Evolutionary conservation across 2,329 filamentous ascomycete species (phyloP).

Genomic region (Trichoderma endophyticum): DNA sequence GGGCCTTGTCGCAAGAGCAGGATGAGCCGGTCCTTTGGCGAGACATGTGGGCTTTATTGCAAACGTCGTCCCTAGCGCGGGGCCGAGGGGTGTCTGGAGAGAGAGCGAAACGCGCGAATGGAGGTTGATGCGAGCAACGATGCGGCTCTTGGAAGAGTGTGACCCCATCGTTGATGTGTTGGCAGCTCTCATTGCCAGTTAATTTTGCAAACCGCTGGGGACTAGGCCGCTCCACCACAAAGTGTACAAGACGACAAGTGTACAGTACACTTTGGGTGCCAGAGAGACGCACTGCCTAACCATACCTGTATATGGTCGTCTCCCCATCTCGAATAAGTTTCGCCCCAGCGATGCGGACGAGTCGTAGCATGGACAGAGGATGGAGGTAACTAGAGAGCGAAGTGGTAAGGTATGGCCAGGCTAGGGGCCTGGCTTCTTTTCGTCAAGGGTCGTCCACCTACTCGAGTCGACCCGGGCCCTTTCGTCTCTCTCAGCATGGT

Average conservation of each 20-base stretch:
- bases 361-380: slow-evolving; percentile 9
- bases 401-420: slow-evolving; percentile 7
- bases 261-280: slow-evolving; percentile 2
- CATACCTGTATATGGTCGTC: slow-evolving; percentile 36
- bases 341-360: slow-evolving; percentile 15
- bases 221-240: slow-evolving; percentile 61
- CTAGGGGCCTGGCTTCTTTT: not conserved
- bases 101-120: slow-evolving; percentile 34
- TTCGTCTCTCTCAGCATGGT: not conserved
- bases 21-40: slow-evolving; percentile 42
- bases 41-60: slow-evolving; percentile 60
- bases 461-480: not conserved
- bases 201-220: slow-evolving; percentile 57
- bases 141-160: slow-evolving; percentile 65
- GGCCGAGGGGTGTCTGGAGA: slow-evolving; percentile 45
- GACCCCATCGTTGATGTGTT: slow-evolving; percentile 79
- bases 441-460: not conserved
- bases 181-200: slow-evolving; percentile 84
- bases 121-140: slow-evolving; percentile 57
- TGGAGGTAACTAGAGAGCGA: not conserved
- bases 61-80: slow-evolving; percentile 51
- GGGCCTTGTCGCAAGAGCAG: slow-evolving; percentile 44
- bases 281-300: slow-evolving; percentile 41
- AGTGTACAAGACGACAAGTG: slow-evolving; percentile 36
- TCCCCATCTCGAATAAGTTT: slow-evolving; percentile 39